phyloP scores from a whole-genome alignment of 805 yeast species.

The Starmerella powellii region DNA sequence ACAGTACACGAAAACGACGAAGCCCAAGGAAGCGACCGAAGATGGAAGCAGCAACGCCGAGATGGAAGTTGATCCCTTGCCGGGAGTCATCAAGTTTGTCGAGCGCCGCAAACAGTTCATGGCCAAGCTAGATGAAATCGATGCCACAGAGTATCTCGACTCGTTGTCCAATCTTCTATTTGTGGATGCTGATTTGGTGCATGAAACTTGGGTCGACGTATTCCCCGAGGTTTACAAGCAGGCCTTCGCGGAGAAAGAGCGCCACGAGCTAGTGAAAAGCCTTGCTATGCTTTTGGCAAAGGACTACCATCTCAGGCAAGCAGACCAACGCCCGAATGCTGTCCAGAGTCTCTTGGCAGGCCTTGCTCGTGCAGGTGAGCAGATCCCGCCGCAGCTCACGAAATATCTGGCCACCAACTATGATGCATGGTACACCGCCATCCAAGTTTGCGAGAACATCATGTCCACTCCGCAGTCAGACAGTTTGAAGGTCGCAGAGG shows the following conservation, averaged over 20 bases:
- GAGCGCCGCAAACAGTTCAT: conserved; percentile 25
- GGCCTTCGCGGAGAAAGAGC: conserved; percentile 65
- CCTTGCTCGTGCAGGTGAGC: conserved; percentile 47
- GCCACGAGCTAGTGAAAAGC: conserved; percentile 70
- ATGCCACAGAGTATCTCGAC: conserved; percentile 47
- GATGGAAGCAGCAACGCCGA: not conserved
- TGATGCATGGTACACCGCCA: conserved; percentile 83
- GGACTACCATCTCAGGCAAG: conserved; percentile 87
- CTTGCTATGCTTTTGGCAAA: conserved; percentile 69
- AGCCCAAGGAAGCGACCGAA: not conserved
- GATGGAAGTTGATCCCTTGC: conserved; percentile 27
- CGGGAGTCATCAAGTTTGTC: conserved; percentile 30
- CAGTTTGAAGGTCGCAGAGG: conserved; percentile 64
- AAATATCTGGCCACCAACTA: conserved; percentile 79
- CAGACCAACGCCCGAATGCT: conserved; percentile 75
- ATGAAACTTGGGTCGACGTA: conserved; percentile 67
- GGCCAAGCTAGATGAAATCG: conserved; percentile 32
- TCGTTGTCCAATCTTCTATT: conserved; percentile 76
- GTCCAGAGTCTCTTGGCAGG: conserved; percentile 76
- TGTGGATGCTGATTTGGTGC: conserved; percentile 66
- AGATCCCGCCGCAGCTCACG: conserved; percentile 85
- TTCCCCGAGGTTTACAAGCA: conserved; percentile 65
- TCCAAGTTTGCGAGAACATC: conserved; percentile 69
- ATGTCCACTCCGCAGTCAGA: conserved; percentile 48
- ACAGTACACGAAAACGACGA: conserved; percentile 5